phyloP scores from a whole-genome alignment of 768 basidiomycete genomes.

The Roridomyces roridus region DNA sequence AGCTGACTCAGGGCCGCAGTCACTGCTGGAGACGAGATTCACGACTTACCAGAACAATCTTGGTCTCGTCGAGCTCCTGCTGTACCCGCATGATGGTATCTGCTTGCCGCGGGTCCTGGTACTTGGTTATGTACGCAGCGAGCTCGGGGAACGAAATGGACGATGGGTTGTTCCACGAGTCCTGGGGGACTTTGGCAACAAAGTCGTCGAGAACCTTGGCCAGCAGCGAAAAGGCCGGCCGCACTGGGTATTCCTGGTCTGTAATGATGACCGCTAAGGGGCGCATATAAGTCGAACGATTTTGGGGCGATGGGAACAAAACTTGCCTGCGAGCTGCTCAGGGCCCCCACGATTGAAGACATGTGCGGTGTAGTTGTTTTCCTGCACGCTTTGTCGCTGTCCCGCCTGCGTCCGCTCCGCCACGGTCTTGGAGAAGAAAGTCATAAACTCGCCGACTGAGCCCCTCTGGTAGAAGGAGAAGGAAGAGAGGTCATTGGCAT shows the following conservation, averaged over 20 bases:
- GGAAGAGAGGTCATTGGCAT: constrained; percentile 81
- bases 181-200: constrained; percentile 75
- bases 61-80: constrained; percentile 97
- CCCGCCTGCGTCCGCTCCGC: constrained; percentile 86
- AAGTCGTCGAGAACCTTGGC: constrained; percentile 95
- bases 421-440: constrained; percentile 93
- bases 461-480: constrained; percentile 95
- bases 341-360: constrained; percentile 92
- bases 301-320: too few species aligned
- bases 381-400: constrained; percentile 92
- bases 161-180: constrained; percentile 67
- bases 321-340: too few species aligned
- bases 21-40: not conserved
- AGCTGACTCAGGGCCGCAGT: constrained; percentile 11
- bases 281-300: too few species aligned
- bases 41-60: constrained; percentile 91
- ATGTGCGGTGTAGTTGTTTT: constrained; percentile 92
- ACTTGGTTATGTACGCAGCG: constrained; percentile 82
- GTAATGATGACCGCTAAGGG: constrained; percentile 85
- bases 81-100: constrained; percentile 99
- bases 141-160: constrained; percentile 81
- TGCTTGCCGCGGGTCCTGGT: constrained; percentile 96
- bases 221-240: constrained; percentile 94
- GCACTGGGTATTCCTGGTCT: constrained; percentile 95
- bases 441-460: constrained; percentile 89